Conservation (phyloP, 2,329 filamentous ascomycete genomes). For the Aspergillus thermomutatus region DNA sequence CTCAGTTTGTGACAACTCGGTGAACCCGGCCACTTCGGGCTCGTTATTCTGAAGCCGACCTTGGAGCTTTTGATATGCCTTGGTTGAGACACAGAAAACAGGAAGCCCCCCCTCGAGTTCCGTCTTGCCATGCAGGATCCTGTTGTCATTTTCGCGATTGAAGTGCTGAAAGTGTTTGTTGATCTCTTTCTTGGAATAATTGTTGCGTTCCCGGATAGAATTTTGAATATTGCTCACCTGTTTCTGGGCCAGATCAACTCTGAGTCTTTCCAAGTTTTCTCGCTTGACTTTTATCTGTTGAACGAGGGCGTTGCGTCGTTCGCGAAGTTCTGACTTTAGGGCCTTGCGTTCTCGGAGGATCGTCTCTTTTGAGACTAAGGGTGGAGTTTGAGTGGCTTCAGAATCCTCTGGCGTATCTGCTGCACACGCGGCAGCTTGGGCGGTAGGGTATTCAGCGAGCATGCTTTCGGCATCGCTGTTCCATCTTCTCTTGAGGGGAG, state of each 20-base stretch:
- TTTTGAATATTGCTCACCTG: slow-evolving; percentile 28
- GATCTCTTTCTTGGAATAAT: slow-evolving; percentile 4
- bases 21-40: slow-evolving; percentile 51
- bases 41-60: slow-evolving; percentile 53
- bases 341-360: background rate
- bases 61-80: slow-evolving; percentile 61
- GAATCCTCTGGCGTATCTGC: background rate
- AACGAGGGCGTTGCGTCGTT: background rate
- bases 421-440: too few species aligned
- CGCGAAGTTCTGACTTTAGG: background rate
- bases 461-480: background rate
- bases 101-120: slow-evolving; percentile 54
- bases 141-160: background rate
- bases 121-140: slow-evolving; percentile 54
- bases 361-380: background rate
- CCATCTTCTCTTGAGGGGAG: background rate
- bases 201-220: slow-evolving; percentile 8
- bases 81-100: slow-evolving; percentile 63
- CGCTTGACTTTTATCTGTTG: slow-evolving; percentile 17
- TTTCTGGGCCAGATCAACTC: background rate
- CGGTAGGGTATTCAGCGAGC: background rate
- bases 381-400: too few species aligned
- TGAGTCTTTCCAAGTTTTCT: slow-evolving; percentile 38
- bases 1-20: slow-evolving; percentile 53
- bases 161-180: slow-evolving; percentile 1